A percentile compares a stretch with the other conserved stretches of the same genome.
Evolutionary conservation across 177 flowering plant genomes (phyloP).

Genomic region (Vitis hybrid): DNA sequence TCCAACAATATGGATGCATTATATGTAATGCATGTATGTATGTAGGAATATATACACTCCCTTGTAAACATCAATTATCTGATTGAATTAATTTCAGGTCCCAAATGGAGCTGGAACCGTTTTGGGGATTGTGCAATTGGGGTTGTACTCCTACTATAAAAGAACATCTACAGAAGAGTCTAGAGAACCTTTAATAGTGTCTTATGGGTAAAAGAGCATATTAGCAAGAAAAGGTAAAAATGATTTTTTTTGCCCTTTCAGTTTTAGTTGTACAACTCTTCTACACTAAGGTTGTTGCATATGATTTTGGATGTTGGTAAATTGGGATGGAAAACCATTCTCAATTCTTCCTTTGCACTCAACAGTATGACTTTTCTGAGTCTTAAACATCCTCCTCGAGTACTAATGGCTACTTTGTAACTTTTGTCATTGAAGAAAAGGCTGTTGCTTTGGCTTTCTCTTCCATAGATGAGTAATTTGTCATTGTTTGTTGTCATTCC

Average conservation of each 20-base stretch:
- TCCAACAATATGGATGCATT: too few species aligned
- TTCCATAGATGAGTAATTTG: background rate
- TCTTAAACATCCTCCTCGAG: background rate
- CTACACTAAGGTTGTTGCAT: background rate
- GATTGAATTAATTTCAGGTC: constrained; percentile 49
- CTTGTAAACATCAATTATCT: background rate
- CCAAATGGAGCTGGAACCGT: constrained; percentile 87
- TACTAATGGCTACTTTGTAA: background rate
- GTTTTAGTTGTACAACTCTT: background rate
- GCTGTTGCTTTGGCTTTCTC: background rate
- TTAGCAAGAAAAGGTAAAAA: background rate
- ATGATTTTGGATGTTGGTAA: background rate
- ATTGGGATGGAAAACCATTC: background rate
- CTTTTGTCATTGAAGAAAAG: background rate
- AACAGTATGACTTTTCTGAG: background rate
- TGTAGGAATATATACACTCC: too few species aligned
- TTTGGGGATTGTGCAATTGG: constrained; percentile 65
- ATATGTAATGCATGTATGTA: too few species aligned
- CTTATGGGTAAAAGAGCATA: constrained; percentile 32
- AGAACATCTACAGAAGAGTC: constrained; percentile 30
- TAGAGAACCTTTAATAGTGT: constrained; percentile 51
- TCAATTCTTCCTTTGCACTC: background rate
- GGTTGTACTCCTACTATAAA: constrained; percentile 57
- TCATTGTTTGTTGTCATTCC: background rate
- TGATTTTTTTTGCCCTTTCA: background rate